Percentiles rank a stretch among this genome's conserved stretches.
Evolutionary conservation across 2,329 filamentous ascomycete species (phyloP).

Genomic region (Aspergillus latus): DNA sequence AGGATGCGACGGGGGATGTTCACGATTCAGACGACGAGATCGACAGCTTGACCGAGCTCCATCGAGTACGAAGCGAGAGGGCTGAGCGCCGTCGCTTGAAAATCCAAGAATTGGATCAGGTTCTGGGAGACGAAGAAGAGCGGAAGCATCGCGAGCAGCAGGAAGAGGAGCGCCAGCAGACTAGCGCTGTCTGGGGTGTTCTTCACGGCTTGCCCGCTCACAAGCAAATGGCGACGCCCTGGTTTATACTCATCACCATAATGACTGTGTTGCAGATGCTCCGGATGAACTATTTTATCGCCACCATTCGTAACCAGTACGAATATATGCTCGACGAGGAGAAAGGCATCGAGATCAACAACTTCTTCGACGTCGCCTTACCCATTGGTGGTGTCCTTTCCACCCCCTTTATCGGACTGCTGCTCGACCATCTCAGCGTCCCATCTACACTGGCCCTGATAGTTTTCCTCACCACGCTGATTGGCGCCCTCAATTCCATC

Average conservation of each 20-base stretch:
- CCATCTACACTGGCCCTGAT: constrained; percentile 68
- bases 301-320: constrained; percentile 82
- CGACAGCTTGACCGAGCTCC: constrained; percentile 51
- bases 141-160: constrained; percentile 56
- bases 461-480: constrained; percentile 68
- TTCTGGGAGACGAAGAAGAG: constrained; percentile 66
- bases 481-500: constrained; percentile 74
- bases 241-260: constrained; percentile 83
- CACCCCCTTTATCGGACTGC: constrained; percentile 77
- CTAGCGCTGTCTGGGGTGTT: constrained; percentile 79
- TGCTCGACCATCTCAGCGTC: constrained; percentile 77
- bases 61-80: constrained; percentile 53
- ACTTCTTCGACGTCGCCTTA: constrained; percentile 79
- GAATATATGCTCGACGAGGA: constrained; percentile 67
- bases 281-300: constrained; percentile 90
- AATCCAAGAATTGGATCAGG: constrained; percentile 66
- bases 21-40: constrained; percentile 54
- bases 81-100: constrained; percentile 61
- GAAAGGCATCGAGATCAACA: constrained; percentile 69
- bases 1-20: constrained; percentile 36
- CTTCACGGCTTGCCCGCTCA: constrained; percentile 69
- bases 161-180: constrained; percentile 69
- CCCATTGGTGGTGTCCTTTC: constrained; percentile 77
- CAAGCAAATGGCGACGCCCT: constrained; percentile 73
- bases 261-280: constrained; percentile 79